Conservation (phyloP, 1,284 basidiomycete species). For the Cronartium quercuum region DNA sequence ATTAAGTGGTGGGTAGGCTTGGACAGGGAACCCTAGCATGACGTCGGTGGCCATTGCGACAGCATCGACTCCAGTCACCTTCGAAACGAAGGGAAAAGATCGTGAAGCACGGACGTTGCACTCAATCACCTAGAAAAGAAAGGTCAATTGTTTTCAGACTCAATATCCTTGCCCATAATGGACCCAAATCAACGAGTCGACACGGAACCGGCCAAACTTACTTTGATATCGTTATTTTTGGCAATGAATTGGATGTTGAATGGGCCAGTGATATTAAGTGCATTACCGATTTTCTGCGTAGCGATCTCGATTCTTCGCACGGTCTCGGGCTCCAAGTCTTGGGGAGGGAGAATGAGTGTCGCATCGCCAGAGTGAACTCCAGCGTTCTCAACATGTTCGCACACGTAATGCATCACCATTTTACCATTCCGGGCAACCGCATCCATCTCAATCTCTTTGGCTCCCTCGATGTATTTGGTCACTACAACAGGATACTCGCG, state of each 20-base stretch:
- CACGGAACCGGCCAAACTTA: neutral
- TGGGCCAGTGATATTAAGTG: conserved; percentile 96
- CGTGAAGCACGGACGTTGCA: conserved; percentile 96
- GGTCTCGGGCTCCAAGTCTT: conserved; percentile 93
- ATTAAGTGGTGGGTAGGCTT: conserved; percentile 68
- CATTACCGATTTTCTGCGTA: conserved; percentile 91
- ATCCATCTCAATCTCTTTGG: conserved; percentile 99
- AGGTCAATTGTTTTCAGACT: neutral
- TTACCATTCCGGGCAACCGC: conserved; percentile 94
- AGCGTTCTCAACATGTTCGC: conserved; percentile 98
- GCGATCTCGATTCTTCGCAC: conserved; percentile 93
- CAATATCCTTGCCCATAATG: neutral
- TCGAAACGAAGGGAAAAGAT: conserved; percentile 98
- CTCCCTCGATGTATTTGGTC: conserved; percentile 97
- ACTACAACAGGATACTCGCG: conserved; percentile 97
- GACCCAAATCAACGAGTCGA: neutral
- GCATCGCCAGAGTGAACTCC: conserved; percentile 97
- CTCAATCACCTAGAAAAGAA: conserved; percentile 77
- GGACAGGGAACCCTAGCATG: conserved; percentile 84
- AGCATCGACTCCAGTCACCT: conserved; percentile 93
- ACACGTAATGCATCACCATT: conserved; percentile 98
- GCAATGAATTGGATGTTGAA: conserved; percentile 99
- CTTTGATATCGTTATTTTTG: conserved; percentile 83
- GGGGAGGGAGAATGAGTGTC: conserved; percentile 93
- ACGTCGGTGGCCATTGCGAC: conserved; percentile 98